A percentile compares a stretch with the other conserved stretches of the same genome.
Evolutionary conservation across 768 basidiomycete genomes (phyloP).

Genomic region (Amanita brunnescens): DNA sequence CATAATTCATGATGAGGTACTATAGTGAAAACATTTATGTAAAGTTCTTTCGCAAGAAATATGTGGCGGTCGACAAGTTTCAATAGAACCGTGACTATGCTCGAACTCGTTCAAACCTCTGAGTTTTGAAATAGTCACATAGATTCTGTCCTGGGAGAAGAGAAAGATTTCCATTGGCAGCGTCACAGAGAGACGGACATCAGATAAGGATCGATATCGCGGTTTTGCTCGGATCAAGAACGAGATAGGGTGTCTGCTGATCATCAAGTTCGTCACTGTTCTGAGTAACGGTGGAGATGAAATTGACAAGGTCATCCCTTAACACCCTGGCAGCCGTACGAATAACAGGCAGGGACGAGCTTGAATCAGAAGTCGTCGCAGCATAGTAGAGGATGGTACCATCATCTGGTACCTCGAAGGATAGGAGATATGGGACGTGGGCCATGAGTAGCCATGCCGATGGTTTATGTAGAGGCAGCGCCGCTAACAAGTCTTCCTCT

Average conservation of each 20-base stretch:
- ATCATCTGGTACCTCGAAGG: slow-evolving; percentile 17
- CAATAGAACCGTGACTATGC: too few relatives aligned
- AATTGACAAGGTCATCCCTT: slow-evolving; percentile 13
- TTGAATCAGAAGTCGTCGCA: slow-evolving; percentile 9
- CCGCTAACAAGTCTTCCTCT: slow-evolving; percentile 15
- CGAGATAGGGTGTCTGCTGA: slow-evolving; percentile 20
- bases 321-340: slow-evolving; percentile 8
- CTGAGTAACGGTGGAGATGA: slow-evolving; percentile 11
- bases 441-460: slow-evolving; percentile 21
- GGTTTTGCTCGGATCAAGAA: slow-evolving; percentile 18
- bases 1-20: slow-evolving; percentile 32
- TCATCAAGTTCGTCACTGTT: slow-evolving; percentile 20
- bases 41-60: too few relatives aligned
- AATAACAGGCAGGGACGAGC: background rate
- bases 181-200: too few relatives aligned
- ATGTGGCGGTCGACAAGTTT: too few relatives aligned
- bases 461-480: slow-evolving; percentile 16
- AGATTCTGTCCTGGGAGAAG: too few relatives aligned
- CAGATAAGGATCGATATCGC: slow-evolving; percentile 22
- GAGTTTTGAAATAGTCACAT: too few relatives aligned
- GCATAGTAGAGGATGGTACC: slow-evolving; percentile 20
- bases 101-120: too few relatives aligned
- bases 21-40: too few relatives aligned
- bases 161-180: too few relatives aligned
- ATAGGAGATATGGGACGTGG: slow-evolving; percentile 22